Conservation (phyloP, 2,329 filamentous ascomycete species). For the Talaromyces sp. region DNA sequence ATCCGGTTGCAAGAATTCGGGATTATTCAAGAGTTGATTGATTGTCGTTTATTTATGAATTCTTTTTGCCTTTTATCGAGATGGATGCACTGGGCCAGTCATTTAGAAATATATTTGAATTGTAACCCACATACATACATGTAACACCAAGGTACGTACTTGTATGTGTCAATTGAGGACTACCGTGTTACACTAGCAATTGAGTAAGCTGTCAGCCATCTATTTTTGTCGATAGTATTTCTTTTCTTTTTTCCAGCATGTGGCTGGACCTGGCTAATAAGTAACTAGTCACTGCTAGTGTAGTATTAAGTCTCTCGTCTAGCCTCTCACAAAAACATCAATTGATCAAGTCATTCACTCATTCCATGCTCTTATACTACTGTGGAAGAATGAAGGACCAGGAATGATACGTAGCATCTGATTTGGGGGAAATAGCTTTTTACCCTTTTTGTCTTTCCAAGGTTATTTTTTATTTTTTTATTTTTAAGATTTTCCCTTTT, state of each 20-base stretch:
- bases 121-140: background rate
- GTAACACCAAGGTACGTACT: too few species aligned
- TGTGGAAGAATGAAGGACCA: background rate
- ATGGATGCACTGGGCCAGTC: background rate
- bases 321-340: background rate
- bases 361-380: background rate
- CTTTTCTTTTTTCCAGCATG: too few species aligned
- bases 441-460: background rate
- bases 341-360: too few species aligned
- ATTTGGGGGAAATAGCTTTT: background rate
- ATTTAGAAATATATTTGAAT: background rate
- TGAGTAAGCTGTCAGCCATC: too few species aligned
- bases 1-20: background rate
- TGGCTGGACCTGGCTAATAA: too few species aligned
- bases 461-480: constrained; percentile 1
- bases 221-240: too few species aligned
- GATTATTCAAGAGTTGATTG: background rate
- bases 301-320: background rate
- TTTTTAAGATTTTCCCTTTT: constrained; percentile 14
- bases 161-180: too few species aligned
- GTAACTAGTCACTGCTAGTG: too few species aligned
- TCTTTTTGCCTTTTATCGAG: background rate
- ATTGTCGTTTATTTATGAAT: background rate
- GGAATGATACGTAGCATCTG: background rate
- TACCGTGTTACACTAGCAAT: background rate